Conservation (phyloP, 371 early-diverging fungal genomes). For the Parasitella parasitica region DNA sequence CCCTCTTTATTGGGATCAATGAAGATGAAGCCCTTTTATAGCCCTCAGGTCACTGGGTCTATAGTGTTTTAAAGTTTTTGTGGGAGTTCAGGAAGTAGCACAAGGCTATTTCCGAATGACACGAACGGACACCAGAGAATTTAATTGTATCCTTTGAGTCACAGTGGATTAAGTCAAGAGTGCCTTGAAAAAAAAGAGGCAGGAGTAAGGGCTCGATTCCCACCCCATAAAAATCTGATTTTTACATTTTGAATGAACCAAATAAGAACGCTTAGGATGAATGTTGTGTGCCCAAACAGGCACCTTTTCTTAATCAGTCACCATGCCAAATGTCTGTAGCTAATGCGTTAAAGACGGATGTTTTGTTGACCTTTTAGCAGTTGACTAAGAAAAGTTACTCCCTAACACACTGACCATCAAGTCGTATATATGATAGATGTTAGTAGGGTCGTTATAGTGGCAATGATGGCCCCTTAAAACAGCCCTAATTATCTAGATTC, state of each 20-base stretch:
- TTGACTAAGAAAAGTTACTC: constrained; percentile 2
- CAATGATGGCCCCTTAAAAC: neutral
- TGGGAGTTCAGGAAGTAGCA: constrained; percentile 10
- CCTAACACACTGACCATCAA: neutral
- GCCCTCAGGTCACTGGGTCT: constrained; percentile 3
- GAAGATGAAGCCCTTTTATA: constrained; percentile 4
- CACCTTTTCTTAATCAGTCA: constrained; percentile 13
- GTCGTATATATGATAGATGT: neutral
- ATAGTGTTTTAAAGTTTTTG: neutral
- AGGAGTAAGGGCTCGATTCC: neutral
- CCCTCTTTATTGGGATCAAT: neutral
- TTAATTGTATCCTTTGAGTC: constrained; percentile 5
- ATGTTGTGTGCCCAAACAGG: constrained; percentile 9
- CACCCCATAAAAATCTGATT: neutral
- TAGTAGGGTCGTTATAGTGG: neutral
- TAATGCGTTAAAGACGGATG: neutral
- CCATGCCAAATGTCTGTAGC: constrained; percentile 9
- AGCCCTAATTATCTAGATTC: neutral
- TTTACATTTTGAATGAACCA: neutral
- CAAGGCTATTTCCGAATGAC: constrained; percentile 6
- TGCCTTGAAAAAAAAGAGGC: neutral
- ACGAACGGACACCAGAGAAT: neutral
- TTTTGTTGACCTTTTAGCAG: neutral
- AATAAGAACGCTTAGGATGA: too few species aligned
- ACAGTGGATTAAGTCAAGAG: neutral